Evolutionary conservation across 1,284 basidiomycete genomes (phyloP), one percentile per base, ranked within the genome.

Genomic region (Marasmius sp.): DNA sequence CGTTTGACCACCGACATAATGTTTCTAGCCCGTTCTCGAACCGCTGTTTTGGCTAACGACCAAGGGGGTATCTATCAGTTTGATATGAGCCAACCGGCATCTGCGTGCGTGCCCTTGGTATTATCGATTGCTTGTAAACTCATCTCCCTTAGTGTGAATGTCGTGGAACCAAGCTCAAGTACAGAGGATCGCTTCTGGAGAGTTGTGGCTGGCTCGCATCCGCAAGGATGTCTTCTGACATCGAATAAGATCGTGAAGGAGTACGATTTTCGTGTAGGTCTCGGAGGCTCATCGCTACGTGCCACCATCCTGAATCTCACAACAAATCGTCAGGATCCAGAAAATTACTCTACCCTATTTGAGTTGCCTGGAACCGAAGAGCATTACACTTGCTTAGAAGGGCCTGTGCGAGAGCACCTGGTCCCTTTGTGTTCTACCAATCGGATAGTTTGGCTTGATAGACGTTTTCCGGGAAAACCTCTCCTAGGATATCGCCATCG

Each of bases 381-480:
- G 59, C 61, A 79, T 3, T 69, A 90, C 20, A 87, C 86, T 0
- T 83, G 79, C 41, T 72, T 87, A 38, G 84, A 86, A 64, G 71
- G 78, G 60, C 71, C 74, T 18, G 62, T 62, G 6, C 66, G 72
- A 8, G 79, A 85, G 63, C 70, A 81, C 48, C 71, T 85, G 22
- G 68, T 84, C 33, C 80, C 82, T 10, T 66, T 89, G 5, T 80
- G 78, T 41, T 85, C 89, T 0, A 92, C 88, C 0, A 76, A 73
- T 2, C 79, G 87, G 52, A 68, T 92, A 20, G 62, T 88, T 14
- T 92, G 89, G 89, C 69, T 92, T 36, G 91, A 93, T 67, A 74
- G 79, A 45, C 82, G 90, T 37, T 81, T 79, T 68, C 71, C 81
- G 12, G 70, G 69, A 22, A 82, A 75, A 61, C 88, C 90, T 16